Evolutionary conservation across 2,329 filamentous ascomycete species (phyloP).

Genomic region (Apiospora arundinis): DNA sequence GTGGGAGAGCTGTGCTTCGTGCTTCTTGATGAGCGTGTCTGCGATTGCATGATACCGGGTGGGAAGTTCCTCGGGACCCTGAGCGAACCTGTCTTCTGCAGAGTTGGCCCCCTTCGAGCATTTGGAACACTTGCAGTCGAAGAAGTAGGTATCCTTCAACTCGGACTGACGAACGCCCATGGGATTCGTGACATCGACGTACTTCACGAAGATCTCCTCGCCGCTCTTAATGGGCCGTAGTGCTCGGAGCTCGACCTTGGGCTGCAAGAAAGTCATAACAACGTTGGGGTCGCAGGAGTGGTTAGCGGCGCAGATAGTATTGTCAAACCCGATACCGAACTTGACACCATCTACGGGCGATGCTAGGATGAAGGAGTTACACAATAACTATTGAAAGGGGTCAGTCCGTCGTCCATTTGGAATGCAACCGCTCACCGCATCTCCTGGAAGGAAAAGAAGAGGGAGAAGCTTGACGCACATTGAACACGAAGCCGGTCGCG

Average conservation of each 20-base stretch:
- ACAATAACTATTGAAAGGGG: conserved; percentile 29
- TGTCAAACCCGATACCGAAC: conserved; percentile 35
- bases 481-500: conserved; percentile 31
- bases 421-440: background rate
- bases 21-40: conserved; percentile 29
- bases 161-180: conserved; percentile 50
- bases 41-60: conserved; percentile 29
- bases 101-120: conserved; percentile 47
- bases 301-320: conserved; percentile 44
- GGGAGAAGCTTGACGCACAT: conserved; percentile 27
- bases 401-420: conserved; percentile 22
- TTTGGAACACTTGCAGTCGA: conserved; percentile 54
- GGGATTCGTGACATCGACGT: conserved; percentile 53
- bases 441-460: background rate
- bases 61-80: conserved; percentile 30
- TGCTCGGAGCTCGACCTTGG: conserved; percentile 49
- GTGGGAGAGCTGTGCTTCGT: conserved; percentile 27
- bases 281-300: conserved; percentile 60
- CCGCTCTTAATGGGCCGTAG: conserved; percentile 52
- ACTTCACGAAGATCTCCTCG: conserved; percentile 57
- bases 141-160: conserved; percentile 52
- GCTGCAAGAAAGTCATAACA: conserved; percentile 53
- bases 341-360: conserved; percentile 32
- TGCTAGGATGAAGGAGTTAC: conserved; percentile 29
- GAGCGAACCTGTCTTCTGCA: conserved; percentile 48